Conservation (phyloP, 108 stramenopile genomes). For the Cylindrotheca closterium region DNA sequence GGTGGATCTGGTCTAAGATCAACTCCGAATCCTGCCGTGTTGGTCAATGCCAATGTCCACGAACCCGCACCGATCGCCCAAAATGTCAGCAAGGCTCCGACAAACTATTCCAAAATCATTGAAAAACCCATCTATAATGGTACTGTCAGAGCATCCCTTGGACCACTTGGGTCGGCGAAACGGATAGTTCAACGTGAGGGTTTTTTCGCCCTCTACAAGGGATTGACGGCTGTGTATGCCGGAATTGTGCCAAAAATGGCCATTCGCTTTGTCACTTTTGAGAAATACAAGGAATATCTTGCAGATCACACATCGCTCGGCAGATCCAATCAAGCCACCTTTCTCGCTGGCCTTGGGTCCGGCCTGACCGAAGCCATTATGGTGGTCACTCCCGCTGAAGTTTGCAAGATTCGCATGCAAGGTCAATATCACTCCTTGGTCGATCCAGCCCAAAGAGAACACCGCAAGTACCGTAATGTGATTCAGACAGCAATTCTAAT, state of each 20-base stretch:
- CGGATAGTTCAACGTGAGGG: slow-evolving; percentile 92
- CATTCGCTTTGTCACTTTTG: slow-evolving; percentile 95
- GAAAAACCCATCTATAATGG: slow-evolving; percentile 20
- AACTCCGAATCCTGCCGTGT: slow-evolving; percentile 3
- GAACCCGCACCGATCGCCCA: slow-evolving; percentile 22
- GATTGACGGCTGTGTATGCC: slow-evolving; percentile 92
- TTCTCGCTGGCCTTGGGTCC: slow-evolving; percentile 85
- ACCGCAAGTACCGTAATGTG: slow-evolving; percentile 91
- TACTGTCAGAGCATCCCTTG: slow-evolving; percentile 55
- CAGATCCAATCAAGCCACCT: slow-evolving; percentile 46
- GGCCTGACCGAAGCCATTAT: slow-evolving; percentile 86
- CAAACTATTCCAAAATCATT: slow-evolving; percentile 8
- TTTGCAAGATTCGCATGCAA: slow-evolving; percentile 96
- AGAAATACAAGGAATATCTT: slow-evolving; percentile 71
- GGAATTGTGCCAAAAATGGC: slow-evolving; percentile 98
- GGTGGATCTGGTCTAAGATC: not conserved
- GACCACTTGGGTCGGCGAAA: slow-evolving; percentile 76
- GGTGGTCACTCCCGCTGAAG: slow-evolving; percentile 81
- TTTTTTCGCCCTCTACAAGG: slow-evolving; percentile 96
- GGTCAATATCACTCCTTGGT: slow-evolving; percentile 86
- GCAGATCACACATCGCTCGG: slow-evolving; percentile 2
- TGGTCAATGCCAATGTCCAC: slow-evolving; percentile 7
- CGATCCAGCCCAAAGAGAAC: slow-evolving; percentile 76
- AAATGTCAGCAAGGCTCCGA: slow-evolving; percentile 3
- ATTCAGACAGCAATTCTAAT: slow-evolving; percentile 87